Evolutionary conservation across 2,329 filamentous ascomycete species (phyloP), one percentile per base, ranked within the genome.

Genomic region (Fusarium staphyleae): DNA sequence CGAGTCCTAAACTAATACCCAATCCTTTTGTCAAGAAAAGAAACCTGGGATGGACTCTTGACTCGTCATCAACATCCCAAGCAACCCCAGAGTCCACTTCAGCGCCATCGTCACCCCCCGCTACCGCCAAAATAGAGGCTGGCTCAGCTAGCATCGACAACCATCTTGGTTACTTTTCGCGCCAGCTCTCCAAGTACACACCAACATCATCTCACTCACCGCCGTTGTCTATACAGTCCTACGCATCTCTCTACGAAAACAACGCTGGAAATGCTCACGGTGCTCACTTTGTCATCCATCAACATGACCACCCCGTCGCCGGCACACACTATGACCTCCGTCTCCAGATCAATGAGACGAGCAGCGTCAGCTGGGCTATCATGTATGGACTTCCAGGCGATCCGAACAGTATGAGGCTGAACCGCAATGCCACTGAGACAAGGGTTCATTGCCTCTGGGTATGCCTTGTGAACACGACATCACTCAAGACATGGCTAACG

Each of bases 231-330:
- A 62, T 78, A 15, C 18, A 63, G 2, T 49, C 46, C 3, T 79
- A 77, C 60, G 56, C 64, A 3, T 53, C 63, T 8, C 71, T 80
- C 7, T 81, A 78, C 48, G 56, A 63, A 4, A 42, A 47, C n/a
- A 71, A 71, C 39, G 63, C 61, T 2, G 71, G 69, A 14, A 72
- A 50, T 36, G 33, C 52, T 3, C 35, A 48, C 13, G 78, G 78
- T 14, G 74, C 77, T 8, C 84, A 87, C 68, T 90, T 90, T 66
- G 83, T 90, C 44, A 79, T 90, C 30, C 87, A 90, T 69, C 87
- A 91, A 66, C 87, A 91, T 67, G 87, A 89, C 66, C 87, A 90
- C 67, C 88, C 87, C 2, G 70, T 88, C 35, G 86, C 87, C 9
- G 87, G 87, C 18, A 79, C 80, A 1, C 85, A 88, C 67, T 89